Percentiles rank a stretch among this genome's conserved stretches.
These are phyloP conservation scores for Fraxinus anomala DNA, from an alignment of 257 asterid species.

Conservation along the genomic window DNA sequence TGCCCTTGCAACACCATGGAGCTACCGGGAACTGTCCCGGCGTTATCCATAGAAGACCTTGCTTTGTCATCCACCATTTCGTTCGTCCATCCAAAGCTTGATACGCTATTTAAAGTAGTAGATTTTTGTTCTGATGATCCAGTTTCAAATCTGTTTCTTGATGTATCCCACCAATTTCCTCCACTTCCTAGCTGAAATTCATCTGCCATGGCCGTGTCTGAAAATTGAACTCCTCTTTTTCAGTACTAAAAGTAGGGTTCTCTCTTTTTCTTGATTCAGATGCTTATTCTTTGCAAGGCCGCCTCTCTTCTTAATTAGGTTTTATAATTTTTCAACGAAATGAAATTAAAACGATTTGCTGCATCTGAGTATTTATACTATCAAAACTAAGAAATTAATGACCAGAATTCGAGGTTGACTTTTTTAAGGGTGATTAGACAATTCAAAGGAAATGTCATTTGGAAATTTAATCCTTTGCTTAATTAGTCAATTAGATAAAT, in stretches of 20 bases:
- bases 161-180: conserved; percentile 46
- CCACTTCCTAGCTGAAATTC: conserved; percentile 52
- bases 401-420: conserved; percentile 50
- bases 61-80: conserved; percentile 43
- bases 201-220: conserved; percentile 40
- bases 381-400: conserved; percentile 12
- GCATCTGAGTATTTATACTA: conserved; percentile 46
- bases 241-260: not conserved
- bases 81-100: conserved; percentile 44
- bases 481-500: not conserved
- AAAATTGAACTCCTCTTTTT: not conserved
- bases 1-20: conserved; percentile 35
- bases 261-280: conserved; percentile 11
- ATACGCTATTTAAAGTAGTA: conserved; percentile 30
- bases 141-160: conserved; percentile 36
- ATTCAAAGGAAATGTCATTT: conserved; percentile 24
- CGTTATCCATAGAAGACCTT: conserved; percentile 39
- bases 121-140: conserved; percentile 15
- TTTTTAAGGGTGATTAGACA: conserved; percentile 38
- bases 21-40: conserved; percentile 29
- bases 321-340: conserved; percentile 11
- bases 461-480: conserved; percentile 4
- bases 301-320: conserved; percentile 2
- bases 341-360: conserved; percentile 43
- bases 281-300: conserved; percentile 10